Evolutionary conservation across 441 rosid genomes (phyloP).

Genomic region (Syzygium malaccense): DNA sequence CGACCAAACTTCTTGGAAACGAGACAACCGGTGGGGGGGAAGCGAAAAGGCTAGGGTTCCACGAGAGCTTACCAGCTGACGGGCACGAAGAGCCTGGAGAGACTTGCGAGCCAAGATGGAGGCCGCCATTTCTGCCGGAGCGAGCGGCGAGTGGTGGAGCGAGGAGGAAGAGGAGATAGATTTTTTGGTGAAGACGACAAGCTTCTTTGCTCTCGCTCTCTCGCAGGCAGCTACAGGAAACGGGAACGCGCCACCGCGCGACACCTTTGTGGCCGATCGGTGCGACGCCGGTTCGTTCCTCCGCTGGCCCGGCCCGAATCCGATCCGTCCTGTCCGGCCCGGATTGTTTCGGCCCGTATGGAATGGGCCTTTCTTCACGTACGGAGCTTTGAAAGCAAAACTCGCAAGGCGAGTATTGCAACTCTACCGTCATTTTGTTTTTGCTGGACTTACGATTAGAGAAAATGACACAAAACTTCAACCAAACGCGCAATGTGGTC

Average conservation of each 20-base stretch:
- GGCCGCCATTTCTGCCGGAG: slow-evolving; percentile 17
- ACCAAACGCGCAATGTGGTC: too few relatives aligned
- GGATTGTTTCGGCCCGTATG: background rate
- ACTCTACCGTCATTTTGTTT: too few relatives aligned
- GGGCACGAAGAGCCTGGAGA: slow-evolving; percentile 59
- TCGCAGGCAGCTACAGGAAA: background rate
- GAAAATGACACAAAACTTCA: too few relatives aligned
- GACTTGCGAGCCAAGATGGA: slow-evolving; percentile 84
- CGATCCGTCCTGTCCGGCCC: background rate
- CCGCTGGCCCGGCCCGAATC: background rate
- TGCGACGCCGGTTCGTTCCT: background rate
- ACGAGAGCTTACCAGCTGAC: slow-evolving; percentile 54
- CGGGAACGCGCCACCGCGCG: background rate
- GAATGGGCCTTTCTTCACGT: background rate
- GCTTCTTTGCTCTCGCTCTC: background rate
- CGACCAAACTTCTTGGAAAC: background rate
- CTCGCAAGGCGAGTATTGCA: background rate
- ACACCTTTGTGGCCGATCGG: background rate
- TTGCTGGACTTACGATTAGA: too few relatives aligned
- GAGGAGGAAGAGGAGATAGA: background rate
- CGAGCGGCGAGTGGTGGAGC: background rate
- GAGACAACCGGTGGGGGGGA: background rate
- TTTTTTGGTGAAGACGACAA: too few relatives aligned
- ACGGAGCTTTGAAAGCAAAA: background rate
- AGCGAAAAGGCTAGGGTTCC: background rate